Conservation (phyloP, 352 stramenopile genomes). For the Globisporangium spiculum region DNA sequence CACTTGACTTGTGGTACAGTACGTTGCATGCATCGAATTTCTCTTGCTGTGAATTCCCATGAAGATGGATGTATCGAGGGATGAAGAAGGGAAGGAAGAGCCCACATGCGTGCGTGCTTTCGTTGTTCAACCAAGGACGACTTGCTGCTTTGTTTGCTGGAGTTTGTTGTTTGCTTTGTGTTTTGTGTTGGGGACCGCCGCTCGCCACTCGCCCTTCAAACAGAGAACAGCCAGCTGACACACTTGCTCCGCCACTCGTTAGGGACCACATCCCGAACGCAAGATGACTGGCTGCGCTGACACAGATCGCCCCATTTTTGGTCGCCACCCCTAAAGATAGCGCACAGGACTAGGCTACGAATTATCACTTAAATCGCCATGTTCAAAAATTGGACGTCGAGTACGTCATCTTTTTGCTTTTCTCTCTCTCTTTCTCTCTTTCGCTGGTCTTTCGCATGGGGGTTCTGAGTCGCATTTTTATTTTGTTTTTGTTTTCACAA, state of each 20-base stretch:
- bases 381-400: not conserved
- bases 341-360: not conserved
- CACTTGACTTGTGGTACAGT: not conserved
- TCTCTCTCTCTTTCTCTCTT: not conserved
- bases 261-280: not conserved
- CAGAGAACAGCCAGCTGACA: not conserved
- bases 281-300: slow-evolving; percentile 10
- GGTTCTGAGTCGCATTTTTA: not conserved
- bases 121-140: not conserved
- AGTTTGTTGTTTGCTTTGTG: not conserved
- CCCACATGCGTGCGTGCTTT: not conserved
- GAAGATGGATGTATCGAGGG: not conserved
- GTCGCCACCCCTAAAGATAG: not conserved
- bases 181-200: too few species aligned
- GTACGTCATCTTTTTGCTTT: slow-evolving; percentile 3
- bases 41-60: too few species aligned
- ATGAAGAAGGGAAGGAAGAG: not conserved
- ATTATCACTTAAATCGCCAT: not conserved
- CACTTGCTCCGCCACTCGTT: not conserved
- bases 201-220: not conserved
- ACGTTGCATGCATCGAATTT: not conserved
- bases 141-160: not conserved
- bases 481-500: not conserved
- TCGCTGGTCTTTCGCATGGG: not conserved
- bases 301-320: slow-evolving; percentile 3